Base-by-base conservation (phyloP, 176 grass and related monocot species). In the Neostapfia colusana region DNA sequence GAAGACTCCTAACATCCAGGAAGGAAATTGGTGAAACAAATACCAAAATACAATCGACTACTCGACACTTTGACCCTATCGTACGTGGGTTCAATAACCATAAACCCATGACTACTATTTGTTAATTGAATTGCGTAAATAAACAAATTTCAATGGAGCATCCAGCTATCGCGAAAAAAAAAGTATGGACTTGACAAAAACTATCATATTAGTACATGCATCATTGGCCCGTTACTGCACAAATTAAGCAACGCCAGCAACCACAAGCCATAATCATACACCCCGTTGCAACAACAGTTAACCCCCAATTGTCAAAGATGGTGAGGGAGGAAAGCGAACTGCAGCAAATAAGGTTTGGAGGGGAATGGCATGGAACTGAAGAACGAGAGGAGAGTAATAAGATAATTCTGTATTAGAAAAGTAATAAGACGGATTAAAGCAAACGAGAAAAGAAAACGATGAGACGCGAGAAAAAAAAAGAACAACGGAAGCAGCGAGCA, bases 261-360 rank as follows among this genome's bases (percentile, higher is more conserved):
- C 69, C 77, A 40, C 70, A 85, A 60, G 51, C 50, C 31, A 49
- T 31, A 81, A 81, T 86, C 84, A 81, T 86, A 23, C 53, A 35
- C 54, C 54, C 41, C 41, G 69, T 50, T 69, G 34, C 40, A 63
- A 20, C 64, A 70, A 17, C 44, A 70, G 16, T 84, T 12, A 62
- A 21, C 34, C n/a, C 23, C 28, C 12, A 20, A 5, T 6, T 21
- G 24, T 21, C n/a, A 43, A 43, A 61, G 57, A 27, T 61, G 25
- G 16, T 31, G 57, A 31, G 57, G 31, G 25, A 23, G 57, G 25
- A 61, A 28, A 61, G 25, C 25, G 12, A 16, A 31, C 57, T 11
- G 57, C 25, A 61, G 57, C 10, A 31, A 61, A 28, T 25, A 61
- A 61, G 12, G 15, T 26, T 26, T 26, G 8, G 55, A 17, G 15